Evolutionary conservation across 1,284 basidiomycete genomes (phyloP), one percentile per base, ranked within the genome.

Genomic region (Irpex rosettiformis): DNA sequence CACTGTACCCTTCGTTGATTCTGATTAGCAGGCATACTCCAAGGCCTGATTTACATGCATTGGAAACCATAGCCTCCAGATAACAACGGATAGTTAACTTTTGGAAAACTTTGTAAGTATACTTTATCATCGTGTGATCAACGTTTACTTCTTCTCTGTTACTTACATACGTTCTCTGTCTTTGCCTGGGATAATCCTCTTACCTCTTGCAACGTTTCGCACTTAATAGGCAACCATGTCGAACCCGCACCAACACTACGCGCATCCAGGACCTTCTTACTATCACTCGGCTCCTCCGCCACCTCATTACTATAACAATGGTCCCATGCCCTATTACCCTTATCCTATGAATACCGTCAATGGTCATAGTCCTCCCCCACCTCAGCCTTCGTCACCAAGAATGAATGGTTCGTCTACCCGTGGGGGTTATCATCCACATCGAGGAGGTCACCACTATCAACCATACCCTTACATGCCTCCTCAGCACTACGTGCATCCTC

Each of bases 201-300:
- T n/a, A 18, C 29, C 7, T 13, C 22, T 1, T 28, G 24, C 8
- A 47, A 27, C 22, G 27, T 28, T 27, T 27, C 42, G 25, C 6
- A 29, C 51, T 40, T 24, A n/a, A 48, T 22, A 55, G 33, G 43
- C 52, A 24, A 52, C 13, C 49, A 74, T 74, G 72, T 66, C 73
- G 30, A 71, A 68, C 55, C 69, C 71, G 28, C 71, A 73, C 58
- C 67, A 70, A 37, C 68, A 67, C 2, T 74, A 73, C 57, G 60
- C 71, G 7, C 69, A 69, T 57, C 67, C 73, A 11, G 73, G 72
- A 30, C 71, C 70, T 3, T 66, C 69, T 28, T 70, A 68, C 25
- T 74, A 70, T 56, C 72, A 73, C 43, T 60, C 64, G 53, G 49
- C 70, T 54, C 65, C 67, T 2, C 69, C 68, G 16, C 69, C 67